These are phyloP conservation scores for Zalaria obscura DNA, from an alignment of 2,329 filamentous ascomycete species.

Conservation along the genomic window DNA sequence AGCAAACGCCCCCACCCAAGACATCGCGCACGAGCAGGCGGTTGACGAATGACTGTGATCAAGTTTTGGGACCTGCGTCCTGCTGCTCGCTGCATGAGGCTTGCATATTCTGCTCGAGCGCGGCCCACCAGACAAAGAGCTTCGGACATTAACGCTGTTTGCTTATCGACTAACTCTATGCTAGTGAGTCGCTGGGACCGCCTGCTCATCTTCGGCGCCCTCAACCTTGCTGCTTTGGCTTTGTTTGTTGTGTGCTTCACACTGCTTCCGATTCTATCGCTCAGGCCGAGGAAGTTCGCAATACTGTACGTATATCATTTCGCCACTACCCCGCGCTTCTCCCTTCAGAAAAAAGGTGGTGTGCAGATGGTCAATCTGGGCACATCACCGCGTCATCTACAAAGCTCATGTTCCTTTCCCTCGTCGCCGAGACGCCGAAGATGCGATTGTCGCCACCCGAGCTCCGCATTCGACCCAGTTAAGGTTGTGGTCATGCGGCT, in stretches of 20 bases:
- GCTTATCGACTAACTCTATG: slow-evolving; percentile 2
- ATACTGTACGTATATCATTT: slow-evolving; percentile 63
- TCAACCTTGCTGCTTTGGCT: slow-evolving; percentile 75
- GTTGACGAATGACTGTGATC: background rate
- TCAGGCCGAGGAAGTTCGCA: slow-evolving; percentile 85
- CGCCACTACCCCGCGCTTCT: background rate
- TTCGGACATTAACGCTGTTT: background rate
- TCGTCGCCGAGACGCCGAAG: background rate
- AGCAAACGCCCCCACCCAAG: background rate
- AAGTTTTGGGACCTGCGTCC: background rate
- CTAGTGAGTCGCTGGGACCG: slow-evolving; percentile 96
- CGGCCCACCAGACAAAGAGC: background rate
- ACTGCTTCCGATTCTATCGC: slow-evolving; percentile 68
- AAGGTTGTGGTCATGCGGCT: slow-evolving; percentile 9
- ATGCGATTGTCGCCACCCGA: slow-evolving; percentile 2
- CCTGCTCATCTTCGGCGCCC: slow-evolving; percentile 77
- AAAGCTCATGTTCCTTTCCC: background rate
- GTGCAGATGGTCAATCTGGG: background rate
- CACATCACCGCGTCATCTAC: slow-evolving; percentile 2
- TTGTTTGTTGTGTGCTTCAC: slow-evolving; percentile 92
- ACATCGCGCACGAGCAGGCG: background rate
- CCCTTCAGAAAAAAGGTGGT: background rate
- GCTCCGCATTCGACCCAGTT: slow-evolving; percentile 3
- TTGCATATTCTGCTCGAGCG: slow-evolving; percentile 1
- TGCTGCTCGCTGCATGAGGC: background rate